Evolutionary conservation across 305 asterid genomes (phyloP), one percentile per base, ranked within the genome.

Genomic region (Caryopteris hybrid): DNA sequence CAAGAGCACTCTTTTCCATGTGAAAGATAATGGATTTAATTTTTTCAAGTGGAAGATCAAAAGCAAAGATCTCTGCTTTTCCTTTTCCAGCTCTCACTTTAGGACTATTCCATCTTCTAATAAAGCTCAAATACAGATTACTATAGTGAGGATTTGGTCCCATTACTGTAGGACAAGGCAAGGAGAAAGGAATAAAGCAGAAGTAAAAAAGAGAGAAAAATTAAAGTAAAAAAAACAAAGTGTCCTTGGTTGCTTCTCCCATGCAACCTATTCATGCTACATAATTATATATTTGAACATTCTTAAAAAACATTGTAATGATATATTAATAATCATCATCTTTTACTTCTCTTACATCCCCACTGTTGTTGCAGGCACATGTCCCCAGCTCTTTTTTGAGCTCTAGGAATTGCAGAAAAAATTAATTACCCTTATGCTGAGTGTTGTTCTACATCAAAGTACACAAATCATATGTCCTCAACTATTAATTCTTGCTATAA

Each of bases 81-180:
- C 70, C 97, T 86, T 90, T 79, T 79, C 77, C 82, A 82, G 89
- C 83, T 77, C 91, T 74, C 84, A 80, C 95, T 86, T 88, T 85
- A 88, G 80, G 92, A 89, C 95, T 83, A 85, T 86, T 80, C 95
- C 90, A 88, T 83, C 83, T 86, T 85, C 94, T 83, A 88, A 82
- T 79, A 89, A 92, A 89, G 94, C 87, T 76, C 84, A 78, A 74
- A 78, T 71, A 59, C 73, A 78, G 76, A 80, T 57, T 75, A 78
- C 74, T 70, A 74, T 66, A 78, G 70, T 36, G 79, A 81, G 57
- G 56, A 25, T 72, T 83, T 79, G 89, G 85, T 78, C 89, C 86
- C 84, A 77, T 52, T 64, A 59, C 72, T 59, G 79, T 42, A 66
- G 81, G 80, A 79, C 84, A 78, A 76, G 61, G 73, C 74, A 71